These are phyloP conservation scores for Fusarium sp. DNA, from an alignment of 2,329 filamentous ascomycete species.

Conservation along the genomic window DNA sequence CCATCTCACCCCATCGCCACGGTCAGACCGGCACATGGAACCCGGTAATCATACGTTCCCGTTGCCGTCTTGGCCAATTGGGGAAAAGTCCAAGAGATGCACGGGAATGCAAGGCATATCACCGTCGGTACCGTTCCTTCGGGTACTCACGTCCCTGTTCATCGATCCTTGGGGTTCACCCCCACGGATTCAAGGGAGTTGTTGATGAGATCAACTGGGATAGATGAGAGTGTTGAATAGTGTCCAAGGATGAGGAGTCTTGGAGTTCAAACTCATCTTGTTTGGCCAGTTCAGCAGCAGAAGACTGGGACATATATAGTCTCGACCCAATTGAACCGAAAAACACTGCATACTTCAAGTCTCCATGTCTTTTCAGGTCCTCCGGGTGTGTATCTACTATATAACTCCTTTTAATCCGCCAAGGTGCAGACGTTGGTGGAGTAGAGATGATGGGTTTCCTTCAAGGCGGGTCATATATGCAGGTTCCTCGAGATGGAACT, in stretches of 20 bases:
- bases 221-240: not conserved
- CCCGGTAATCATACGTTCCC: not conserved
- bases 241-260: not conserved
- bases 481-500: not conserved
- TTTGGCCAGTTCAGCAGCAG: not conserved
- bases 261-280: not conserved
- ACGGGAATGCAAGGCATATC: not conserved
- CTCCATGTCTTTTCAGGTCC: fast-evolving
- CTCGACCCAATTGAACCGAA: not conserved
- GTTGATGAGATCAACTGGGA: not conserved
- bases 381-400: not conserved
- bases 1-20: not conserved
- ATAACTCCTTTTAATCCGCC: not conserved
- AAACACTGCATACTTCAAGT: not conserved
- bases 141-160: not conserved
- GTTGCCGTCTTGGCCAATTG: not conserved
- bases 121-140: not conserved
- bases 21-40: not conserved
- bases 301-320: not conserved
- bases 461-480: not conserved
- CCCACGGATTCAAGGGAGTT: not conserved
- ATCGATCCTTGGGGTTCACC: not conserved
- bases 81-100: not conserved
- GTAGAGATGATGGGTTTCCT: not conserved
- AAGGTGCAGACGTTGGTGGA: not conserved